Evolutionary conservation across 1,284 basidiomycete species (phyloP), one percentile per base, ranked within the genome.

Genomic region (Ganoderma sp.): DNA sequence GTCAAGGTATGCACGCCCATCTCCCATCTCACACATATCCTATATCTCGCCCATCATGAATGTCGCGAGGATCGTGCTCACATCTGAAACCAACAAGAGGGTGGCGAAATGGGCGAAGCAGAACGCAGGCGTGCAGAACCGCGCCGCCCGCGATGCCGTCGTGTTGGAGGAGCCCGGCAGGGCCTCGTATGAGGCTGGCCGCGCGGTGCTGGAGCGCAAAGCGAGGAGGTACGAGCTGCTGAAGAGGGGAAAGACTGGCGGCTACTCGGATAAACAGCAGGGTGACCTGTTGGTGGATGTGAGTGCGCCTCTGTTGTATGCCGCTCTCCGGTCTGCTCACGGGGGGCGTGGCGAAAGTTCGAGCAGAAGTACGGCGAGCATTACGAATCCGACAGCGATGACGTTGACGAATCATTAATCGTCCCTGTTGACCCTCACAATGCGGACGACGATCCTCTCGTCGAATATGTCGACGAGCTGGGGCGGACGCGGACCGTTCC

Each of bases 381-480:
- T 72, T 72, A 41, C 43, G 85, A 89, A 69, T 88, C 87, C 9
- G 89, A 91, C 71, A 91, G 89, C 69, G 90, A 90, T 61, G 91
- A 93, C 74, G 85, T 86, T 3, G 91, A 93, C 73, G 91, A 93
- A 76, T 92, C 90, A 17, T 72, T 88, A 71, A 84, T 82, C 5
- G 84, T 92, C 0, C 88, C 90, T 2, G 77, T 79, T 72, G 77
- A 80, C 19, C 79, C 78, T n/a, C 75, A 61, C n/a, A 77, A 81
- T 54, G 80, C 80, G 39, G 84, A 84, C 85, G 85, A 89, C 67
- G 93, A 95, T 75, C 92, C 92, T 10, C 80, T 94, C 50, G 84
- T 96, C 17, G 94, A 96, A 77, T 95, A 93, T 72, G 86, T 89
- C 72, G 95, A 97, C 74, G 95, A 96, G 75, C 94, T 54, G 6